A percentile compares a stretch with the other conserved stretches of the same genome.
These are phyloP conservation scores for Peronospora belbahrii DNA, from an alignment of 352 stramenopile species.

Conservation along the genomic window DNA sequence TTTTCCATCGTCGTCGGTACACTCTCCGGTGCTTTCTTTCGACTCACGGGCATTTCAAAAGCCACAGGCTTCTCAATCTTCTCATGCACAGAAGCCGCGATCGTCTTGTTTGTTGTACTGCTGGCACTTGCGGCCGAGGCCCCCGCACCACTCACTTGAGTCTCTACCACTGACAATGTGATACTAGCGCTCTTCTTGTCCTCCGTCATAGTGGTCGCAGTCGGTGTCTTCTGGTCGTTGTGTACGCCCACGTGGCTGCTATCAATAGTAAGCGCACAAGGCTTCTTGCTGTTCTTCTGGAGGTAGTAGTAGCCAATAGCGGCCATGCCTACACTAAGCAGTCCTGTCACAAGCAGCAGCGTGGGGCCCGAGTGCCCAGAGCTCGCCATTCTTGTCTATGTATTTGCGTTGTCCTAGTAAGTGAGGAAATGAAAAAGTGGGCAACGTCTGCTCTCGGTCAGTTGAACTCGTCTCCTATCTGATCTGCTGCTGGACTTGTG, in stretches of 20 bases:
- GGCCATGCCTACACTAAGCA: slow-evolving; percentile 52
- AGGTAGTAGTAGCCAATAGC: slow-evolving; percentile 54
- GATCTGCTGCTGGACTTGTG: slow-evolving; percentile 1
- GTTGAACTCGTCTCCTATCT: slow-evolving; percentile 4
- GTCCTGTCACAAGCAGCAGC: slow-evolving; percentile 51
- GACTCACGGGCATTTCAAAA: not conserved
- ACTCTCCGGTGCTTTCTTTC: slow-evolving; percentile 1
- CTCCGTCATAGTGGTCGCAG: slow-evolving; percentile 7
- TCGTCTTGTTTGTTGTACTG: not conserved
- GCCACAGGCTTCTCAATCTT: not conserved
- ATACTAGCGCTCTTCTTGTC: slow-evolving; percentile 32
- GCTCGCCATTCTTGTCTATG: slow-evolving; percentile 24
- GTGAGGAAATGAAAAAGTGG: slow-evolving; percentile 15
- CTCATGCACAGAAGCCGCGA: not conserved
- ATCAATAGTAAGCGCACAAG: not conserved
- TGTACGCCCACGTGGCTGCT: slow-evolving; percentile 4
- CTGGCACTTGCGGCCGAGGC: not conserved
- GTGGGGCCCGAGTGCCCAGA: slow-evolving; percentile 26
- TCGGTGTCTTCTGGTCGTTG: slow-evolving; percentile 8
- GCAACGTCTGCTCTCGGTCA: not conserved
- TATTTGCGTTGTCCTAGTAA: slow-evolving; percentile 4
- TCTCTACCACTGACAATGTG: slow-evolving; percentile 4
- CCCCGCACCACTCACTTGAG: not conserved
- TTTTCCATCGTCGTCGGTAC: slow-evolving; percentile 6
- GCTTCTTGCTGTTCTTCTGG: slow-evolving; percentile 29